Evolutionary conservation across 805 yeast genomes (phyloP).

Genomic region (Yarrowia yakushimensis): DNA sequence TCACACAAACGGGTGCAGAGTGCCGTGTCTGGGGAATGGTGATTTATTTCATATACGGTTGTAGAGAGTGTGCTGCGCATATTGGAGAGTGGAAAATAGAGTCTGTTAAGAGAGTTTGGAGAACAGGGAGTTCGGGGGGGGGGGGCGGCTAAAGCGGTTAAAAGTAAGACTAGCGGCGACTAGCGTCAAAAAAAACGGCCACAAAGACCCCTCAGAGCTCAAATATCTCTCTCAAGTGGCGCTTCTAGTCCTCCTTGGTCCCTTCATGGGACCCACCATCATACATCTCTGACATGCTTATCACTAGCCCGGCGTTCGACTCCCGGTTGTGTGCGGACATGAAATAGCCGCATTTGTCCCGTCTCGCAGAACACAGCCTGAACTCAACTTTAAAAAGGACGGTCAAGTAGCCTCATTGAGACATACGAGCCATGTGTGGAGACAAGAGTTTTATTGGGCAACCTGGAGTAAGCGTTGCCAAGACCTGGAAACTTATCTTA

Average conservation of each 20-base stretch:
- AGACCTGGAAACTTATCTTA: too few species aligned
- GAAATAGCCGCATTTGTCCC: not conserved
- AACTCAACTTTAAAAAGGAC: not conserved
- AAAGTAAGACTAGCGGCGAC: too few species aligned
- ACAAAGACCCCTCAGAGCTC: too few species aligned
- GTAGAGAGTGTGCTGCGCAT: constrained; percentile 24
- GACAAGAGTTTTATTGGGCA: too few species aligned
- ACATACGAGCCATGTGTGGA: not conserved
- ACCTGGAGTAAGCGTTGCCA: not conserved
- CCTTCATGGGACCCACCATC: too few species aligned
- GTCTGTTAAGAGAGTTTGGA: constrained; percentile 4
- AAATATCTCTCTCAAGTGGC: too few species aligned
- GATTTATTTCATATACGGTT: constrained; percentile 16
- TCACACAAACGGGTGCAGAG: not conserved
- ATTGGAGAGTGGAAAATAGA: constrained; percentile 16
- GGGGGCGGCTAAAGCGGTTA: too few species aligned
- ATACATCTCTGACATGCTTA: too few species aligned
- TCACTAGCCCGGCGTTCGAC: not conserved
- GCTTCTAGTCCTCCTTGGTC: too few species aligned
- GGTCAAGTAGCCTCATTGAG: not conserved
- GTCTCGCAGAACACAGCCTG: constrained; percentile 2
- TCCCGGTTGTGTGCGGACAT: not conserved
- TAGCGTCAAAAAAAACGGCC: too few species aligned
- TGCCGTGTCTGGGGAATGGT: not conserved
- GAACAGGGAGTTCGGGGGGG: too few species aligned